Conservation (phyloP, 2,329 filamentous ascomycete genomes). For the Botryotinia narcissicola region DNA sequence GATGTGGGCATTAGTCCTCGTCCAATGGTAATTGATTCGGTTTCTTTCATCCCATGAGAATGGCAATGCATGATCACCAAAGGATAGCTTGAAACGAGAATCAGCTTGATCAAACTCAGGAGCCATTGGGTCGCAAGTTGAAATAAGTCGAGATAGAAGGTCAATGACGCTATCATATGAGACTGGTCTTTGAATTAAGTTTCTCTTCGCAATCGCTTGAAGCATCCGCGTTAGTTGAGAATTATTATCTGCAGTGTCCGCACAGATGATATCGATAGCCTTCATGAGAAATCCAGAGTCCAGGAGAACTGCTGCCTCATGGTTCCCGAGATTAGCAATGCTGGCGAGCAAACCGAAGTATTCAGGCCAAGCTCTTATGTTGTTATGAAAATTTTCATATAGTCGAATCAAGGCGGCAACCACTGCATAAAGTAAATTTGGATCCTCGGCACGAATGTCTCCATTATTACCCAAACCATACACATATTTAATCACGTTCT, state of each 20-base stretch:
- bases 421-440: slow-evolving; percentile 33
- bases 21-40: slow-evolving; percentile 47
- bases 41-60: slow-evolving; percentile 49
- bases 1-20: slow-evolving; percentile 44
- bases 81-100: slow-evolving; percentile 10
- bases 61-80: slow-evolving; percentile 36
- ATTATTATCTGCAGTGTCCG: slow-evolving; percentile 33
- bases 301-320: slow-evolving; percentile 58
- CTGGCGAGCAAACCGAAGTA: slow-evolving; percentile 68
- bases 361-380: slow-evolving; percentile 70
- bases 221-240: slow-evolving; percentile 55
- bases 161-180: slow-evolving; percentile 54
- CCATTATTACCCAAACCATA: slow-evolving; percentile 45
- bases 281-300: slow-evolving; percentile 59
- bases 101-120: not conserved
- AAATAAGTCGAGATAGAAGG: slow-evolving; percentile 44
- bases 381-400: slow-evolving; percentile 61
- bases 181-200: slow-evolving; percentile 48
- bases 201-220: slow-evolving; percentile 50
- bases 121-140: slow-evolving; percentile 30
- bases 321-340: slow-evolving; percentile 61
- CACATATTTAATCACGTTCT: slow-evolving; percentile 45
- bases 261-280: slow-evolving; percentile 37
- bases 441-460: slow-evolving; percentile 35
- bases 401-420: slow-evolving; percentile 53